Base-by-base conservation (phyloP, 345 rosid species). In the Eucalyptus sideroxylon region DNA sequence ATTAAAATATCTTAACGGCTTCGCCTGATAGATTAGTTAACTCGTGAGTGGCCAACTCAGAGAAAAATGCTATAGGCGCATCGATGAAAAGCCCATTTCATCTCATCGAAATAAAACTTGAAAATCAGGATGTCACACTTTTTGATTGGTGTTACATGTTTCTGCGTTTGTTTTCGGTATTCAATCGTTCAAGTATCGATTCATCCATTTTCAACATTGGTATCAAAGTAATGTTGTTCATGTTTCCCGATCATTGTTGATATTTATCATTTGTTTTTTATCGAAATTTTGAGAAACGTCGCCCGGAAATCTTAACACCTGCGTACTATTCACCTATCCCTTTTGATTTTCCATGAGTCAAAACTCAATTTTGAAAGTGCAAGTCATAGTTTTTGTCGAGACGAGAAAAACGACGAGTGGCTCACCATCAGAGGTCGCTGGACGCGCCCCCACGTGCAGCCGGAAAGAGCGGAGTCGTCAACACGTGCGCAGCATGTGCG, bases 381-480 rank as follows among this genome's bases (percentile, higher is more conserved):
- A 51, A 51, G 21, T 51, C 4, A 16, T 16, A 51, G 21, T 51
- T 51, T 16, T 51, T 51, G 55, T 51, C 21, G 3, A 51, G 9
- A 51, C 9, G 4, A 51, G 55, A 51, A 51, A 51, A 51, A 51
- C 55, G 0, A 51, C 0, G 0, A 2, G 1, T 16, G 21, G 21
- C 55, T 51, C 1, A 0, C 55, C 55, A 16, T 0, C 0, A 0
- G 21, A 2, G 55, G 21, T 1, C 21, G 0, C 4, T 0, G 4
- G 0, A 16, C 1, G 8, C 0, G 9, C 55, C 9, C 55, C 0
- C 55, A 16, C 0, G 21, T 0, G 0, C 4, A 2, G 55, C 21
- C 4, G 0, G 2, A 51, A 51, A 1, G 21, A 51, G 55, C 0
- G 0, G 55, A 51, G 55, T 51, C 4, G 0, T 51, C 55, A 51